Evolutionary conservation across 805 yeast species (phyloP), one percentile per base, ranked within the genome.

Genomic region (Lipomyces lipofer): DNA sequence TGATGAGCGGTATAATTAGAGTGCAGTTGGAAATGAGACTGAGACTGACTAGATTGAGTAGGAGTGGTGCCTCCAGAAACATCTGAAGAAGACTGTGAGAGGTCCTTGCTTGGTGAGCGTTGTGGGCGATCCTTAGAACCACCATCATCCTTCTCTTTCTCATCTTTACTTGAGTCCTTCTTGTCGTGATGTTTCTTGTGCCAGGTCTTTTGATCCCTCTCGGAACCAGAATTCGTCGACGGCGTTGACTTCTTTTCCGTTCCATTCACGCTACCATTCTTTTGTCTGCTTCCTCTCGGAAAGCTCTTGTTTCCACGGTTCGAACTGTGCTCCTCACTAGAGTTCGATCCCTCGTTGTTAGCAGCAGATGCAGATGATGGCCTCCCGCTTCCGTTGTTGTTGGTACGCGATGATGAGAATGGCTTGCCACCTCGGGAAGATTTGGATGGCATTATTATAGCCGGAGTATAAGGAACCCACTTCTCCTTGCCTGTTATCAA

Each of bases 381-480:
- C 43, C 57, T 43, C 49, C 42, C n/a, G 40, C 38, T 46, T 19
- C 10, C 17, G 52, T 22, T 52, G 56, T 22, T 56, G 47, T 43
- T 51, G 36, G 29, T 27, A 15, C 38, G 19, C 15, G 49, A 47
- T 9, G 49, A 17, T 24, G 30, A 46, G 29, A 59, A 60, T 10
- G 72, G 67, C 50, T 66, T 67, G 19, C 77, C 73, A 15, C 28
- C 40, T 22, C 61, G 32, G 25, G 44, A 39, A 19, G 54, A 45
- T 42, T 58, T 58, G n/a, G 60, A 36, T 13, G 49, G 53, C 38
- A 78, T 72, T 25, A 77, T 77, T 45, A 79, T 79, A 39, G 80
- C 71, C 25, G 82, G 86, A 62, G 81, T 77, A 67, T 79, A 81
- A n/a, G 88, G 88, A 36, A 83, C 78, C 88, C 88, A 84, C 67